Evolutionary conservation across 257 asterid genomes (phyloP), one percentile per base, ranked within the genome.

Genomic region (Striga asiatica): DNA sequence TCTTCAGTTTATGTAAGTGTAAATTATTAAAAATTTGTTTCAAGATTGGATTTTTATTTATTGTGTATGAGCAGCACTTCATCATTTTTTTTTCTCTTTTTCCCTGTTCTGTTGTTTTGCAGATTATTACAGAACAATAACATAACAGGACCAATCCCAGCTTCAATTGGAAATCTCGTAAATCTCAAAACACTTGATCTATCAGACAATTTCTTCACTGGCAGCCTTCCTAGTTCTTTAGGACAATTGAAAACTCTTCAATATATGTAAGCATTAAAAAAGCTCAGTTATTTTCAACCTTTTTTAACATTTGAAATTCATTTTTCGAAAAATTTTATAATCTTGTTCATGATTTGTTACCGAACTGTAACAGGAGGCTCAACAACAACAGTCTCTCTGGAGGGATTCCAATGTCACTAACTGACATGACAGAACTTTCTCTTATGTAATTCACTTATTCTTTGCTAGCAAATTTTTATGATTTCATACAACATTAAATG

Each of bases 121-220:
- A 92, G 99, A 73, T 74, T 84, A 65, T 58, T 92, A 74, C 97
- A 84, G 84, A 92, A 81, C 64, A 92, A 92, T 67, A 82, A 88
- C 57, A 81, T 92, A 64, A 72, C 81, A 43, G 97, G 99, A 34
- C 60, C 74, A 60, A 76, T 92, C 56, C 95, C 99, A 50, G 58
- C 58, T 56, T 89, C 79, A 54, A 58, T 92, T 54, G 88, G 89
- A 64, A 81, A 73, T 78, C 94, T 92, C 5, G 62, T 77, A 41
- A 88, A 73, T 74, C 94, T 92, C 73, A 84, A 78, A 21, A 88
- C 97, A 19, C 95, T 92, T 60, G 97, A 92, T 75, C 93, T 92
- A 59, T 92, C 99, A 0, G 75, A 66, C 63, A 92, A 92, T 38
- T 55, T 53, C 60, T 82, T 88, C 69, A 76, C 35, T 50, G 97